A percentile compares a stretch with the other conserved stretches of the same genome.
These are phyloP conservation scores for Beauveria bassiana DNA, from an alignment of 2,329 filamentous ascomycete species.

Conservation along the genomic window DNA sequence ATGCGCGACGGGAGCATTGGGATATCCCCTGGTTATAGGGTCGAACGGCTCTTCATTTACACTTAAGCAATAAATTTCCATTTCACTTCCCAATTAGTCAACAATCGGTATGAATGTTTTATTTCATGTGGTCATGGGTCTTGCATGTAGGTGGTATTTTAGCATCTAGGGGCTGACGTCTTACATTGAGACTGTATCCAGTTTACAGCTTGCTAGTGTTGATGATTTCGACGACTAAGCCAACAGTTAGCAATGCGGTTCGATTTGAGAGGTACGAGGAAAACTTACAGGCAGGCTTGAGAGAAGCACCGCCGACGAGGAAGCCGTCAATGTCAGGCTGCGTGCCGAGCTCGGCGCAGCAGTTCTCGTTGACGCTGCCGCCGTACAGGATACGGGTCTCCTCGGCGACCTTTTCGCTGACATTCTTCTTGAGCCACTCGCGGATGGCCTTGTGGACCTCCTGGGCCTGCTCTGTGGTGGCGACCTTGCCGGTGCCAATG, in stretches of 20 bases:
- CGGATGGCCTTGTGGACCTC: constrained; percentile 91
- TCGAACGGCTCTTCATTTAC: constrained; percentile 5
- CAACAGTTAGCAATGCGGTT: constrained; percentile 5
- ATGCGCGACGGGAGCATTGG: constrained; percentile 8
- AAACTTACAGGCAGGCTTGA: constrained; percentile 87
- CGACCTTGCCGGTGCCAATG: constrained; percentile 88
- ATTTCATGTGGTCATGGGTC: not conserved
- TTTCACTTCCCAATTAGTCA: not conserved
- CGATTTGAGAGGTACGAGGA: not conserved
- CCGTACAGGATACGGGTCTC: constrained; percentile 93
- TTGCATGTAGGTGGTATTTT: constrained; percentile 14
- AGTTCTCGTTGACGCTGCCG: constrained; percentile 95
- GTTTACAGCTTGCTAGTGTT: constrained; percentile 42
- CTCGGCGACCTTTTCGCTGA: constrained; percentile 67
- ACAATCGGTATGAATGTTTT: not conserved
- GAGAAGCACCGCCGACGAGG: constrained; percentile 88
- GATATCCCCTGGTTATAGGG: constrained; percentile 8
- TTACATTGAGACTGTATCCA: constrained; percentile 1
- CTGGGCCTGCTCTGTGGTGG: constrained; percentile 82
- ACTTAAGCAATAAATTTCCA: constrained; percentile 9
- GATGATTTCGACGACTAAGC: constrained; percentile 51
- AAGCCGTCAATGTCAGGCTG: constrained; percentile 96
- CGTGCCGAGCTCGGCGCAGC: constrained; percentile 87
- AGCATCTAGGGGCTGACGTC: not conserved
- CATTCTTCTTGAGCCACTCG: constrained; percentile 74